These are phyloP conservation scores for Pseudopyricularia javanii DNA, from an alignment of 2,329 filamentous ascomycete genomes.

Conservation along the genomic window DNA sequence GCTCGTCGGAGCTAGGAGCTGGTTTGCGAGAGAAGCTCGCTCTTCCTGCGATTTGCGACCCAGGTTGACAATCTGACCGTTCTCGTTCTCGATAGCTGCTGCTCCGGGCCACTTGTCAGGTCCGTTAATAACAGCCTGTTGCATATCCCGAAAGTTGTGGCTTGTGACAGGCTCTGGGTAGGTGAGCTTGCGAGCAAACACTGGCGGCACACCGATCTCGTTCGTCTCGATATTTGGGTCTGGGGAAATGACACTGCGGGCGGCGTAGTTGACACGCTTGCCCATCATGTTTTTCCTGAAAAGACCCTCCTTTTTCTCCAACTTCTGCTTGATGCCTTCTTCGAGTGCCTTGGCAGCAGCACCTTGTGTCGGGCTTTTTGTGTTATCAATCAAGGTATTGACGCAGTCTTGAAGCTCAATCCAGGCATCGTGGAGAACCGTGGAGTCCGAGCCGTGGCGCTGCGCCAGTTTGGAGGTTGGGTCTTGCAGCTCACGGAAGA, in stretches of 20 bases:
- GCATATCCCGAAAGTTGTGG: constrained; percentile 92
- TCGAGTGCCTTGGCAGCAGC: constrained; percentile 62
- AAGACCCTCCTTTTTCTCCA: constrained; percentile 97
- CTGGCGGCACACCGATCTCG: constrained; percentile 95
- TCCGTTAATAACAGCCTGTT: constrained; percentile 92
- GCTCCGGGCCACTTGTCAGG: constrained; percentile 90
- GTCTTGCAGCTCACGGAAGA: constrained; percentile 55
- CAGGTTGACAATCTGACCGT: constrained; percentile 80
- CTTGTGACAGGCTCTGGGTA: constrained; percentile 96
- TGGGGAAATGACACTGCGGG: constrained; percentile 92
- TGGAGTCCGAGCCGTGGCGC: constrained; percentile 42
- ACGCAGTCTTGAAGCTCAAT: constrained; percentile 77
- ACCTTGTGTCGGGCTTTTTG: constrained; percentile 73
- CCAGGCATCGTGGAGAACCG: constrained; percentile 70
- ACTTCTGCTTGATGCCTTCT: constrained; percentile 92
- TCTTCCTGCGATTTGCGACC: constrained; percentile 82
- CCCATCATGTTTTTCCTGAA: constrained; percentile 99
- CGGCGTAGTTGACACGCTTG: constrained; percentile 97
- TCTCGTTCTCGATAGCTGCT: constrained; percentile 88
- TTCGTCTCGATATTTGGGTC: constrained; percentile 99
- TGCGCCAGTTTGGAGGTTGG: constrained; percentile 23
- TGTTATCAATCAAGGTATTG: constrained; percentile 84
- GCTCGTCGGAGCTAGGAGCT: constrained; percentile 74
- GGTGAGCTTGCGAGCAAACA: constrained; percentile 90
- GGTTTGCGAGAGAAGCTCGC: constrained; percentile 78